These are phyloP conservation scores for Cubamyces lactineus DNA, from an alignment of 768 basidiomycete genomes.

Conservation along the genomic window DNA sequence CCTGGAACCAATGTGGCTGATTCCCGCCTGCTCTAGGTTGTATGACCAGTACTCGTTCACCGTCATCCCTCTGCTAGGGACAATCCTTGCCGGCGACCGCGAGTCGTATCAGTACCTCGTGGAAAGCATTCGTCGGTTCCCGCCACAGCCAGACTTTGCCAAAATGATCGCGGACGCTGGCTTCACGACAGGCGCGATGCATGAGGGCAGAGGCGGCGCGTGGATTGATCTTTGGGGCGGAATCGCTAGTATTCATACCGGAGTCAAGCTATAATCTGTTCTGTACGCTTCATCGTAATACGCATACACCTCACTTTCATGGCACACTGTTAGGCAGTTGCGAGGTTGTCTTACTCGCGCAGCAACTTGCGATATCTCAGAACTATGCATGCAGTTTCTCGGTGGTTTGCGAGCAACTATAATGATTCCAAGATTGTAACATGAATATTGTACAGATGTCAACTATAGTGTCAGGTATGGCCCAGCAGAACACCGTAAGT, in stretches of 20 bases:
- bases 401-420: not conserved
- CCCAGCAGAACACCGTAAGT: slow-evolving; percentile 18
- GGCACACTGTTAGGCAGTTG: too few relatives aligned
- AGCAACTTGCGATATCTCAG: too few relatives aligned
- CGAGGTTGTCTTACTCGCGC: too few relatives aligned
- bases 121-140: slow-evolving; percentile 95
- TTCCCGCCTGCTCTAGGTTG: slow-evolving; percentile 49
- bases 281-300: not conserved
- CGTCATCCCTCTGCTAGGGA: slow-evolving; percentile 93
- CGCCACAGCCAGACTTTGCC: slow-evolving; percentile 84
- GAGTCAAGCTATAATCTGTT: slow-evolving; percentile 67
- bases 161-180: slow-evolving; percentile 87
- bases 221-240: slow-evolving; percentile 90
- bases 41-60: slow-evolving; percentile 98
- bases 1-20: not conserved
- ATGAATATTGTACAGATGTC: slow-evolving; percentile 25
- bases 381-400: too few relatives aligned
- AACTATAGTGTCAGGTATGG: slow-evolving; percentile 20
- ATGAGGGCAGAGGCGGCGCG: slow-evolving; percentile 75
- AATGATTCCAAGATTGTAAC: slow-evolving; percentile 23
- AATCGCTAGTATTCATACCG: slow-evolving; percentile 83
- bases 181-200: slow-evolving; percentile 63
- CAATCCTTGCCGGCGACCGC: slow-evolving; percentile 92
- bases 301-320: not conserved
- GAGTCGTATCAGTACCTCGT: slow-evolving; percentile 97